These are phyloP conservation scores for Naganishia onofrii DNA, from an alignment of 768 basidiomycete species.

Conservation along the genomic window DNA sequence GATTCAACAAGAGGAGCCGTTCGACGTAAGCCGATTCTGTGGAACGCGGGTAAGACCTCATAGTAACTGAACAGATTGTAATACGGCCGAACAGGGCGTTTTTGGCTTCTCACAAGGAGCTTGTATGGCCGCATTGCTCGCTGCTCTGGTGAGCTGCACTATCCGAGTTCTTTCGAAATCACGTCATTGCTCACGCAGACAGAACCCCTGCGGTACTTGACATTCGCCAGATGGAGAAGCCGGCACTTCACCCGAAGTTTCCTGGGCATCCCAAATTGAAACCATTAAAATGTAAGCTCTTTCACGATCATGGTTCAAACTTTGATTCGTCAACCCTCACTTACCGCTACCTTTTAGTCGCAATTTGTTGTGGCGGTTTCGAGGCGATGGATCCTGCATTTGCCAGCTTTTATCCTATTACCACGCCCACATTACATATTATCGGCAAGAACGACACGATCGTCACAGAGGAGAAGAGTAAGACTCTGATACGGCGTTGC, in stretches of 20 bases:
- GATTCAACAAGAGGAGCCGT: constrained; percentile 39
- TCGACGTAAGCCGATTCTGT: constrained; percentile 39
- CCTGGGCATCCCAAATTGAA: constrained; percentile 40
- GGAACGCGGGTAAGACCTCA: not conserved
- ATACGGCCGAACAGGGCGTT: constrained; percentile 41
- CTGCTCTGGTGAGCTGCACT: constrained; percentile 40
- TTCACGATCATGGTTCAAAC: not conserved
- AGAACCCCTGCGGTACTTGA: not conserved
- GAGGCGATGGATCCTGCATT: constrained; percentile 38
- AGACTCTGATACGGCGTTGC: constrained; percentile 41
- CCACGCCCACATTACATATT: constrained; percentile 44
- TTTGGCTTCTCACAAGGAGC: constrained; percentile 52
- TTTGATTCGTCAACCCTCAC: not conserved
- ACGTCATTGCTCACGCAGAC: not conserved
- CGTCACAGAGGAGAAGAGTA: constrained; percentile 45
- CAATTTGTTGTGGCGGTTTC: constrained; percentile 49
- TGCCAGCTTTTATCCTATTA: constrained; percentile 44
- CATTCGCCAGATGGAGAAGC: constrained; percentile 43
- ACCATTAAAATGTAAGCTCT: constrained; percentile 46
- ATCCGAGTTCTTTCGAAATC: not conserved
- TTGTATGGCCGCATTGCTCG: constrained; percentile 48
- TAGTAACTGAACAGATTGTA: not conserved
- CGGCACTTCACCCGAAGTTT: constrained; percentile 40
- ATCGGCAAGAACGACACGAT: constrained; percentile 47
- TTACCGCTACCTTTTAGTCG: constrained; percentile 32